Base-by-base conservation (phyloP, 148 eudicot genomes). In the Cornus florida region DNA sequence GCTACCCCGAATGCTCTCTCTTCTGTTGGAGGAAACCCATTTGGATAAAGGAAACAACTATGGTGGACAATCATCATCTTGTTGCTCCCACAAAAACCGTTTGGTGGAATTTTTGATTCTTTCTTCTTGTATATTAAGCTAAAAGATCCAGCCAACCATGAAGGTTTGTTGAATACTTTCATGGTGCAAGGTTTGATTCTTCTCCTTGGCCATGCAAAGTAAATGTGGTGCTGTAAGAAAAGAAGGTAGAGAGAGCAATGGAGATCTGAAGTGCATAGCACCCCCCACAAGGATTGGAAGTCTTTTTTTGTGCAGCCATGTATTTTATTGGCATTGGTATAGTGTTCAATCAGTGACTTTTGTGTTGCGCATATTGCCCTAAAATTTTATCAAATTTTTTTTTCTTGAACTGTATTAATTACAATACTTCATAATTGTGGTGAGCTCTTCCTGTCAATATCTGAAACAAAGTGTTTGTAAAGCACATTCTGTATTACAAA, bases 1-100 rank as follows among this genome's bases (percentile, higher is more conserved):
- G 70, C 90, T 76, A 59, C 82, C 28, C 88, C 85, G 14, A 89
- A 85, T 71, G 69, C 75, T 73, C 80, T 83, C 89, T 78, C 92
- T 41, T 76, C 93, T n/a, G 71, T 86, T 17, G 85, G 95, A 33
- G 95, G 97, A 77, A 95, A 95, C 86, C 98, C 98, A 22, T 95
- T 95, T 59, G 97, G 97, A 73, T 94, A 83, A 81, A 43, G 53
- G 59, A 72, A 79, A 68, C n/a, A 20, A 74, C 71, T 53, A 17
- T 59, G 64, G 23, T 32, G 24, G 57, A 62, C 71, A 43, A 43
- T 75, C 50, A 74, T 33, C 79, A 77, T 68, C 76, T 60, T 77
- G 57, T 71, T 74, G 76, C 77, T 70, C 56, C 75, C 79, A 41
- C 20, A 72, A 3, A 10, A 78, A 24, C 65, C 2, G 39, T 62